These are phyloP conservation scores for Infundibulicybe gibba DNA, from an alignment of 768 basidiomycete species.

Conservation along the genomic window DNA sequence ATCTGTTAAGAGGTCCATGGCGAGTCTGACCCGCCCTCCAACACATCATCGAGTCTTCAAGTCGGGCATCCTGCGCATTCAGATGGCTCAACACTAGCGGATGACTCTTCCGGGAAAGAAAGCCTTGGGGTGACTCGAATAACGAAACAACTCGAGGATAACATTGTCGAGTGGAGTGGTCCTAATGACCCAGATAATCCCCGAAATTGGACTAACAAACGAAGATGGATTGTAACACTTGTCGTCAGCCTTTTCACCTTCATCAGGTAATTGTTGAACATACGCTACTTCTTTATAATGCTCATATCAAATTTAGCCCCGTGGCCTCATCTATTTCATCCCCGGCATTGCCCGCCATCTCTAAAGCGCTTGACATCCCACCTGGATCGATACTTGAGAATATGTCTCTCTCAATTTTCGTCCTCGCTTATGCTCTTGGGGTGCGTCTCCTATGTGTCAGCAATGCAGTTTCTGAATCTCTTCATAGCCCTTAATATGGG, in stretches of 20 bases:
- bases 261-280: conserved; percentile 25
- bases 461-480: neutral
- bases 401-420: conserved; percentile 40
- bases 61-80: no score
- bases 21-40: no score
- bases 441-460: conserved; percentile 12
- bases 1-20: no score
- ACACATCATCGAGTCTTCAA: no score
- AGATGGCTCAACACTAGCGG: no score
- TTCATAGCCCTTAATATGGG: conserved; percentile 30
- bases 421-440: conserved; percentile 34
- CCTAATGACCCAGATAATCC: conserved; percentile 24
- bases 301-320: conserved; percentile 15
- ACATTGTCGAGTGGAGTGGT: conserved; percentile 24
- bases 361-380: conserved; percentile 19
- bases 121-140: no score
- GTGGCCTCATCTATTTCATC: conserved; percentile 29
- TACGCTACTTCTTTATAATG: neutral
- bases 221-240: conserved; percentile 45
- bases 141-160: neutral
- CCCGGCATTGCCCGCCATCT: conserved; percentile 22
- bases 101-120: no score
- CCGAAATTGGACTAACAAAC: conserved; percentile 38
- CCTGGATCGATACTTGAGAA: conserved; percentile 29
- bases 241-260: conserved; percentile 54